Conservation (phyloP, 73 alveolate species). For the Tetrahymena malaccensis region DNA sequence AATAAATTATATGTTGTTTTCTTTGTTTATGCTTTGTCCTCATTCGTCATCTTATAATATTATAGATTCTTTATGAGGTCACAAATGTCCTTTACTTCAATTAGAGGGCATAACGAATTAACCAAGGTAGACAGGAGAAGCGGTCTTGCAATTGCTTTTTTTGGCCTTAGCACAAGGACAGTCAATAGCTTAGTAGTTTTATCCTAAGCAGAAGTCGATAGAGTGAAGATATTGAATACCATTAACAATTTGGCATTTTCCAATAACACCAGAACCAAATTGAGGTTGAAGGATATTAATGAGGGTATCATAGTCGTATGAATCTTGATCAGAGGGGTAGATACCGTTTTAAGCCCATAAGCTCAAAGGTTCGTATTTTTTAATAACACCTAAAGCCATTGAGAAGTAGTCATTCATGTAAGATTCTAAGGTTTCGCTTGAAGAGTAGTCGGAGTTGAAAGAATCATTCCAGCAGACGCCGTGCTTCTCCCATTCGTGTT, state of each 20-base stretch:
- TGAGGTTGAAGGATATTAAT: not conserved
- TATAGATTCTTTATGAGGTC: not conserved
- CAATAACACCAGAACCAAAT: not conserved
- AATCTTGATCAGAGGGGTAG: not conserved
- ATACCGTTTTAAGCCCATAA: not conserved
- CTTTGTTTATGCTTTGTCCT: not conserved
- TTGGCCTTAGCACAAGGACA: not conserved
- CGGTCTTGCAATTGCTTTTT: not conserved
- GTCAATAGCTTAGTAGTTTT: not conserved
- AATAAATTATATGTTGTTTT: too few relatives aligned
- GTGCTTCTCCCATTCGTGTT: conserved; percentile 47
- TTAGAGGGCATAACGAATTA: not conserved
- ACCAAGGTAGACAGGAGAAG: not conserved
- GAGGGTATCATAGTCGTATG: not conserved
- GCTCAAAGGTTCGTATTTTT: not conserved
- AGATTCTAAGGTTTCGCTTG: not conserved
- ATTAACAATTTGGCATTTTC: not conserved
- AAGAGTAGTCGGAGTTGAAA: not conserved
- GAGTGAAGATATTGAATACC: not conserved
- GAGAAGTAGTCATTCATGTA: not conserved
- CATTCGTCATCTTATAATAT: not conserved
- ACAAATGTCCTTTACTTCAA: not conserved
- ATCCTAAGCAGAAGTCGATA: not conserved
- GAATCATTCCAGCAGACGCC: conserved; percentile 27
- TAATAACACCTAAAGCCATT: not conserved